Evolutionary conservation across 306 rosid species (phyloP).

Genomic region (Abrus pulchellus): DNA sequence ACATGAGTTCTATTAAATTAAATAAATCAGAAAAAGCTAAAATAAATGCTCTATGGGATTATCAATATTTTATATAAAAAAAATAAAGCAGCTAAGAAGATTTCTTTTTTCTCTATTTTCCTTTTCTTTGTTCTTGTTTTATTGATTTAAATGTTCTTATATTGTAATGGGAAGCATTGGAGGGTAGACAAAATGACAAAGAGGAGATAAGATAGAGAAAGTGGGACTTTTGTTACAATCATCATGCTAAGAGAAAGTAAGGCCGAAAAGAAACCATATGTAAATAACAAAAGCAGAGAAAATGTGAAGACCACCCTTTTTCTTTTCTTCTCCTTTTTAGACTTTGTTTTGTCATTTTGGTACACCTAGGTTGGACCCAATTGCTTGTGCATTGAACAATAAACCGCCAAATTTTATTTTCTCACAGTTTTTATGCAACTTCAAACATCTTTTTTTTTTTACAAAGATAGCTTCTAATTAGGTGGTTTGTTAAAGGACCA

Average conservation of each 20-base stretch:
- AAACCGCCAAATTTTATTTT: conserved; percentile 41
- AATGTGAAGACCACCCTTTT: conserved; percentile 61
- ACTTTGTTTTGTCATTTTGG: conserved; percentile 61
- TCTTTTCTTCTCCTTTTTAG: conserved; percentile 49
- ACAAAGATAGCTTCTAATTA: conserved; percentile 40
- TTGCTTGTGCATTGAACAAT: conserved; percentile 55
- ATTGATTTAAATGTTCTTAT: conserved; percentile 26
- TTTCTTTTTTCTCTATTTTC: neutral
- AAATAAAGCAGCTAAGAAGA: neutral
- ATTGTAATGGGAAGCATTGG: conserved; percentile 45
- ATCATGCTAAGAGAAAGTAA: conserved; percentile 57
- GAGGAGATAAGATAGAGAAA: conserved; percentile 53
- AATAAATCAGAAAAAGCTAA: neutral
- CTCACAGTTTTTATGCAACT: conserved; percentile 49
- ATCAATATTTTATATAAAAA: neutral
- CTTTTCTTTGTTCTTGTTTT: neutral
- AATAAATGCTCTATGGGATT: conserved; percentile 15
- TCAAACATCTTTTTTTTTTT: conserved; percentile 43
- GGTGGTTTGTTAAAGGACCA: conserved; percentile 44
- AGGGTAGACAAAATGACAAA: conserved; percentile 54
- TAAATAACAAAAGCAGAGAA: conserved; percentile 58
- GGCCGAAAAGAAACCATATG: conserved; percentile 49
- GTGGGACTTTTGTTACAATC: conserved; percentile 53
- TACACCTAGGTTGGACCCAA: conserved; percentile 57
- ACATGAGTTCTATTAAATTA: too few relatives aligned